Evolutionary conservation across 2,329 filamentous ascomycete species (phyloP).

Genomic region (Aspergillus sp.): DNA sequence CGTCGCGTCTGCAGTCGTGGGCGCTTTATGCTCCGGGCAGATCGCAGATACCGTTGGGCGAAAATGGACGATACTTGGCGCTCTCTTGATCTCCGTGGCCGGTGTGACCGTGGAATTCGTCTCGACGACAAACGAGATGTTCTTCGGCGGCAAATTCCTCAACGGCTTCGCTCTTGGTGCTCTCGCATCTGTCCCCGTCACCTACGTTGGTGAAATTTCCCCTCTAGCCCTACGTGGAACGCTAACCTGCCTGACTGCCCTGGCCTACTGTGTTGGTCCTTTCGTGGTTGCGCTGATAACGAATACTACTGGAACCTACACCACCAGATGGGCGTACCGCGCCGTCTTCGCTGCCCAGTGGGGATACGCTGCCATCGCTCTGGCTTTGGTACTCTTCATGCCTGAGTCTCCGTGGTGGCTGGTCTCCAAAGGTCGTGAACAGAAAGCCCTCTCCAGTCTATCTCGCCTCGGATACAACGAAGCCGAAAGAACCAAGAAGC

Average conservation of each 20-base stretch:
- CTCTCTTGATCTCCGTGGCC: constrained; percentile 1
- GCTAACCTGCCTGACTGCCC: constrained; percentile 4
- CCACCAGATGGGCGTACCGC: constrained; percentile 7
- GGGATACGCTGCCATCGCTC: constrained; percentile 1
- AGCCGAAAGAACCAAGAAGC: constrained; percentile 1
- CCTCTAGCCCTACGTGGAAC: constrained; percentile 5
- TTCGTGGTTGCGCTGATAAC: constrained; percentile 6
- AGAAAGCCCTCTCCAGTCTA: constrained; percentile 6
- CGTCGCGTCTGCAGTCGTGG: constrained; percentile 7
- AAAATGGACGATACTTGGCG: constrained; percentile 2
- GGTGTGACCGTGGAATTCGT: constrained; percentile 3
- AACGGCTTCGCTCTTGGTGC: constrained; percentile 8
- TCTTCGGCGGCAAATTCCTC: constrained; percentile 12
- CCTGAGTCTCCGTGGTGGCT: constrained; percentile 17
- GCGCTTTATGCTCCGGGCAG: constrained; percentile 4
- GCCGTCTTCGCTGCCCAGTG: constrained; percentile 6
- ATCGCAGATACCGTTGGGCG: constrained; percentile 9
- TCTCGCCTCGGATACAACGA: constrained; percentile 4
- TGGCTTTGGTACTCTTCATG: constrained; percentile 7
- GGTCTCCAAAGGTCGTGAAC: constrained; percentile 3
- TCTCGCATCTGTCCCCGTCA: constrained; percentile 4
- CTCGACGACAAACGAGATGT: constrained; percentile 6
- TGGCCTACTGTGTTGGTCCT: constrained; percentile 7
- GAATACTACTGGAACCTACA: constrained; percentile 5
- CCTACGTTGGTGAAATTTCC: constrained; percentile 9